Evolutionary conservation across 805 yeast genomes (phyloP).

Genomic region (Saccharomycopsis selenospora): DNA sequence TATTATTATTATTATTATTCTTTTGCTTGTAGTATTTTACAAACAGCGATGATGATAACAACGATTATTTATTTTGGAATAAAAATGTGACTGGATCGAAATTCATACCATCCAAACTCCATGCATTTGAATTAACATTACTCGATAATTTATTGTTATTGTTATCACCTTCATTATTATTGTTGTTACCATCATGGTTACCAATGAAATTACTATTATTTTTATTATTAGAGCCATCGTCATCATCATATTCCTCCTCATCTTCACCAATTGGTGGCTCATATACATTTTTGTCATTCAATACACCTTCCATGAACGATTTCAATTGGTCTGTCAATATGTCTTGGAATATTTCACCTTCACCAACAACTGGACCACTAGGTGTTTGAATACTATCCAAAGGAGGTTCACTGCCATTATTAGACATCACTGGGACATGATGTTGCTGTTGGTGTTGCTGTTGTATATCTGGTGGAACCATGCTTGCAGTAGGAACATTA

Average conservation of each 20-base stretch:
- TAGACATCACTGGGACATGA: not conserved
- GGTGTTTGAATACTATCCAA: not conserved
- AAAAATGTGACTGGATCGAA: constrained; percentile 1
- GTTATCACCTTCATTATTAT: not conserved
- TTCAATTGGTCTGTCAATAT: not conserved
- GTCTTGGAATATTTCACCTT: not conserved
- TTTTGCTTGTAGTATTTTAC: too few species aligned
- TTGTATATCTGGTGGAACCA: too few species aligned
- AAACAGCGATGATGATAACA: too few species aligned
- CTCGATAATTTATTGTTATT: not conserved
- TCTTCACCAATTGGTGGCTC: not conserved
- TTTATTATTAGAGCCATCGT: not conserved
- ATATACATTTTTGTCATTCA: not conserved
- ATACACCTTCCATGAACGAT: constrained; percentile 3
- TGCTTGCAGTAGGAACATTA: too few species aligned
- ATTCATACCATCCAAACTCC: not conserved
- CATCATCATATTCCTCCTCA: not conserved
- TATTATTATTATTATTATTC: too few species aligned
- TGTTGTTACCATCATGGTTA: not conserved
- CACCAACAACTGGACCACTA: not conserved
- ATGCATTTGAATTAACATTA: not conserved
- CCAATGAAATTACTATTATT: not conserved
- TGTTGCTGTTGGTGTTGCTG: not conserved
- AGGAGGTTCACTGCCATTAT: not conserved
- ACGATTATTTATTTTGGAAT: not conserved